Evolutionary conservation across 1,139 yeast species (phyloP).

Genomic region (Hemisphaericaspora lyxosophila): DNA sequence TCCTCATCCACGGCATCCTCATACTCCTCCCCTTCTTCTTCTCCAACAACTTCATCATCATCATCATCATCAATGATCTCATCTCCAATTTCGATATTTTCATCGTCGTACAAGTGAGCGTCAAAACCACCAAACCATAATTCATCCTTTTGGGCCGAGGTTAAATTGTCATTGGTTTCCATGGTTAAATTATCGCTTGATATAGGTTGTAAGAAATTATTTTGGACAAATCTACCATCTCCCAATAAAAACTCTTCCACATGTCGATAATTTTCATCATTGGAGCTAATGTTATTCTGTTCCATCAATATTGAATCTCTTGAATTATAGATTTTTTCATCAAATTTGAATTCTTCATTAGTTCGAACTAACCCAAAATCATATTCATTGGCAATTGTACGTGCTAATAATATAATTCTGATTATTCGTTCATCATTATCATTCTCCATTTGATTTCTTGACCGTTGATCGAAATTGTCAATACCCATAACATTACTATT

Average conservation of each 20-base stretch:
- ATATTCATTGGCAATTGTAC: conserved; percentile 49
- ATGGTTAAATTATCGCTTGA: conserved; percentile 25
- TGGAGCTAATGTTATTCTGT: conserved; percentile 10
- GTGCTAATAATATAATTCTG: conserved; percentile 51
- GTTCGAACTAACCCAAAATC: conserved; percentile 55
- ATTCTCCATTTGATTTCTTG: conserved; percentile 29
- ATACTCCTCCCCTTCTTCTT: conserved; percentile 15
- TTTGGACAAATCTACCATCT: conserved; percentile 46
- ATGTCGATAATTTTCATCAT: conserved; percentile 16
- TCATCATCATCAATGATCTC: conserved; percentile 21
- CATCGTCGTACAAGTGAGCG: conserved; percentile 16
- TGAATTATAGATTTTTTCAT: conserved; percentile 26
- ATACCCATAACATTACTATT: conserved; percentile 4
- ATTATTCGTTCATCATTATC: conserved; percentile 49
- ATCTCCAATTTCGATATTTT: conserved; percentile 17
- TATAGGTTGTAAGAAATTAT: conserved; percentile 41
- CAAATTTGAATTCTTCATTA: conserved; percentile 45
- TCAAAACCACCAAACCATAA: conserved; percentile 26
- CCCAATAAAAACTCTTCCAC: conserved; percentile 40
- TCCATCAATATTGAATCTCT: conserved; percentile 19
- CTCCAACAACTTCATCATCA: conserved; percentile 19
- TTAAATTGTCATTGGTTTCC: conserved; percentile 15
- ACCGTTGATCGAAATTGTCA: conserved; percentile 17
- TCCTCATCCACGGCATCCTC: conserved; percentile 9
- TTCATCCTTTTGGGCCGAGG: conserved; percentile 20